Base-by-base conservation (phyloP, 768 basidiomycete species). In the Termitomyces sp. region DNA sequence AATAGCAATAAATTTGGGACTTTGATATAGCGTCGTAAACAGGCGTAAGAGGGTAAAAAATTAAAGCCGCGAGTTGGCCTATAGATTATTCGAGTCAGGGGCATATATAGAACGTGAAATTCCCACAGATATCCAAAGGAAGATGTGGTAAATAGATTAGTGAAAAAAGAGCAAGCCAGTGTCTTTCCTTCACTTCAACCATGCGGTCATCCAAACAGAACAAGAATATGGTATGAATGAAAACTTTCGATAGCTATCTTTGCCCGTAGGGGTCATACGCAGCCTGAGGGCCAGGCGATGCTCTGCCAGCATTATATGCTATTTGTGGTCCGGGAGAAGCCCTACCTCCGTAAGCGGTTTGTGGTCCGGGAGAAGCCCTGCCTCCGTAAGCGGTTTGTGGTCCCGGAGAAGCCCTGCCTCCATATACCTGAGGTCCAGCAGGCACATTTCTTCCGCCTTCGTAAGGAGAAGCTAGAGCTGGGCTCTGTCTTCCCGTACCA, bases 401-500 rank as follows among this genome's bases (percentile, higher is more conserved):
- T 2, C 76, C 77, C 8, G 84, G 84, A 14, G 79, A 80, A 18
- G 38, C 38, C 36, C 52, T 41, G 10, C 52, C 52, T 41, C 52
- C 52, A 41, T 81, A 83, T 5, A 70, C 63, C 54, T 77, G 74
- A 2, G 82, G 82, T 3, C 75, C 77, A 12, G 84, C 84, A 18
- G 79, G 79, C 68, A 69, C 30, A 70, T 71, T 33, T 75, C 78
- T 40, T 72, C 74, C 26, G 65, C 30, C 38, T 26, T 60, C 63
- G 49, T 61, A 64, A 28, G 79, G 78, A 47, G 69, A 76, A 50
- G n/a, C 26, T 7, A 41, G 40, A 43, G 53, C 28, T 14, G 82
- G 82, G 33, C 70, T 71, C 68, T 67, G 68, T 62, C 72, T 67
- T 48, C 71, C 72, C 33, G 28, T 57, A 33, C 69, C 71, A 58